phyloP scores from a whole-genome alignment of 1,284 basidiomycete species.

The Sporisorium sorghi region DNA sequence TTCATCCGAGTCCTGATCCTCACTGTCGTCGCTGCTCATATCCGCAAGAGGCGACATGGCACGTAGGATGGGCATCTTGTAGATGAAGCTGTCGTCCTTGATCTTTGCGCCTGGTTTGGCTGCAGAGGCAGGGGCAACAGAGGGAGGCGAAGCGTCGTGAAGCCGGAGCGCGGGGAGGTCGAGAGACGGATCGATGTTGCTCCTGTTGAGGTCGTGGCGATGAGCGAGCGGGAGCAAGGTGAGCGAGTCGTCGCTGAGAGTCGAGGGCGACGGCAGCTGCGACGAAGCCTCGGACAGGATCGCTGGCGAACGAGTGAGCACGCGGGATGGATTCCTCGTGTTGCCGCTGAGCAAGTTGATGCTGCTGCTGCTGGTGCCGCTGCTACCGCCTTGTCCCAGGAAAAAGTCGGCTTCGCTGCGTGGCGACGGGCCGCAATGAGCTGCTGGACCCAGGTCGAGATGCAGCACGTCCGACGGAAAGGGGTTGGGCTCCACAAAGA shows the following conservation, averaged over 20 bases:
- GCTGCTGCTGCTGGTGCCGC: too few relatives aligned
- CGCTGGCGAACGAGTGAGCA: slow-evolving; percentile 20
- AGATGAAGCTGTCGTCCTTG: slow-evolving; percentile 18
- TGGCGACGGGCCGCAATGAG: slow-evolving; percentile 3
- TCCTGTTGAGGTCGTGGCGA: slow-evolving; percentile 15
- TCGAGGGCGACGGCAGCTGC: slow-evolving; percentile 15
- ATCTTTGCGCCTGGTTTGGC: neutral
- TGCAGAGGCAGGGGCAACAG: neutral
- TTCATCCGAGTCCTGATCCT: slow-evolving; percentile 15
- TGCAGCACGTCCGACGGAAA: slow-evolving; percentile 19
- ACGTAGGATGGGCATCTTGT: slow-evolving; percentile 45
- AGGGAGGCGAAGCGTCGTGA: neutral
- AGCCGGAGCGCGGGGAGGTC: slow-evolving; percentile 13
- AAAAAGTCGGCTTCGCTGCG: slow-evolving; percentile 24
- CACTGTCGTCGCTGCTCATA: slow-evolving; percentile 49
- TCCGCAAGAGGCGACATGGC: slow-evolving; percentile 41
- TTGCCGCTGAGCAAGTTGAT: neutral
- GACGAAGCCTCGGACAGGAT: slow-evolving; percentile 10
- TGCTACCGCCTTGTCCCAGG: neutral
- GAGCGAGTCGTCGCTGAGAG: slow-evolving; percentile 18
- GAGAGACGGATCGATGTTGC: neutral
- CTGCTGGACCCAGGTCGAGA: slow-evolving; percentile 1
- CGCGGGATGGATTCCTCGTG: neutral
- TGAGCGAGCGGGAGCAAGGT: slow-evolving; percentile 18
- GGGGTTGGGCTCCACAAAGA: slow-evolving; percentile 23